phyloP scores from a whole-genome alignment of 2,329 filamentous ascomycete genomes.

The Hymenoscyphus occultus region DNA sequence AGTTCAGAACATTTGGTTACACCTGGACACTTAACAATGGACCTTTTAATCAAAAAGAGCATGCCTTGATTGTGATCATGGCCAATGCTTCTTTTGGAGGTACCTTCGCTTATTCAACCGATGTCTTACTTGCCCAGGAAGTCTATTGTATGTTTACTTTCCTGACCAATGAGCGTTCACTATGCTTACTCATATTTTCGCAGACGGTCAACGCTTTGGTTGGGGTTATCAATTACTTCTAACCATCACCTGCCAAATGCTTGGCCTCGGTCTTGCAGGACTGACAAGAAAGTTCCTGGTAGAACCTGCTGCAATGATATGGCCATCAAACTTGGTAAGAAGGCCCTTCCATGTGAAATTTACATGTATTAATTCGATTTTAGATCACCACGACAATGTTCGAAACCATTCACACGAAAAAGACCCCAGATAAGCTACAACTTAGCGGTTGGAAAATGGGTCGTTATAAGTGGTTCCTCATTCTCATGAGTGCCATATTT shows the following conservation, averaged over 20 bases:
- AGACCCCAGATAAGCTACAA: conserved; percentile 29
- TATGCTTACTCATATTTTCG: neutral
- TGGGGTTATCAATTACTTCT: conserved; percentile 60
- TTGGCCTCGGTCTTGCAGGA: conserved; percentile 63
- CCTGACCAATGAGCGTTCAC: neutral
- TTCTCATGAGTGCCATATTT: conserved; percentile 43
- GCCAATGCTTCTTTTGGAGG: conserved; percentile 25
- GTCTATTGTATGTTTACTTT: conserved; percentile 51
- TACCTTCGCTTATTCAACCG: conserved; percentile 64
- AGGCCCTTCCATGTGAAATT: conserved; percentile 43
- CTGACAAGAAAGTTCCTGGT: conserved; percentile 57
- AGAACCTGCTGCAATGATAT: conserved; percentile 60
- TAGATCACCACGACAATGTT: conserved; percentile 40
- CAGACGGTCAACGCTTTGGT: conserved; percentile 62
- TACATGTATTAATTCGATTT: neutral
- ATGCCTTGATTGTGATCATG: conserved; percentile 65
- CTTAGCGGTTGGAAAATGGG: conserved; percentile 50
- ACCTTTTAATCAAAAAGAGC: conserved; percentile 68
- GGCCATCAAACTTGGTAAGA: conserved; percentile 55
- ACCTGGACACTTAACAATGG: conserved; percentile 59
- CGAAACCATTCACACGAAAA: conserved; percentile 10
- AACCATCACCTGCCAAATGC: conserved; percentile 58
- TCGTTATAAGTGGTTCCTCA: conserved; percentile 45
- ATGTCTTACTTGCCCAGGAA: conserved; percentile 68
- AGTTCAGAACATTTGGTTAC: conserved; percentile 47